Evolutionary conservation across 1,139 yeast genomes (phyloP), one percentile per base, ranked within the genome.

Genomic region (Lipomyces yarrowii): DNA sequence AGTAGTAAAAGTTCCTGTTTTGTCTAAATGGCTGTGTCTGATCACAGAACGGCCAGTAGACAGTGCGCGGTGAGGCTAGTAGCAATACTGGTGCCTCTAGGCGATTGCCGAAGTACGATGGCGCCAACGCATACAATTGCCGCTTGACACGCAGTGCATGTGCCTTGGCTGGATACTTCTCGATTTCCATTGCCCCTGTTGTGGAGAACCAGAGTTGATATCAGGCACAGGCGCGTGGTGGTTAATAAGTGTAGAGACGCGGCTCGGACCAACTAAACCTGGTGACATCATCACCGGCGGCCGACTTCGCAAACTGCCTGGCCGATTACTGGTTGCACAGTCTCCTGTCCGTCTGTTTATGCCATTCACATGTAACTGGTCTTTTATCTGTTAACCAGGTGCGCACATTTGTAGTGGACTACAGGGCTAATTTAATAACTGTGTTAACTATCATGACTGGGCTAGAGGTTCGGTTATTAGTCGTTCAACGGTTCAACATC

Each of bases 1-100:
- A 80, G 76, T 94, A 94, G 78, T 83, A 91, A 77, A 94, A 94
- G 79, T 92, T 92, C 67, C 98, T 83, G 77, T 91, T 89, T 77
- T 94, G 99, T 79, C 97, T 87, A 73, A 93, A 84, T 15, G 91
- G 89, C 71, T 86, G 86, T 3, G 86, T 81, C 72, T 88, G 92
- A 78, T 94, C 99, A 74, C 92, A 86, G 78, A 91, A 90, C 59
- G 91, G 89, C 77, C 88, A 87, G 60, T 83, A 77, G 71, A 85
- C 87, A 48, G 83, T 77, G 63, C 80, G 80, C 63, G 90, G 88
- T 2, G 96, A 96, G 33, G 91, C 86, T 52, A 93, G 62, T 2
- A 67, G 67, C 39, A 60, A 65, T 48, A 58, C 37, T n/a, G 69
- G 69, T 18, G 54, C 13, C 21, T 57, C 23, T 1, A 78, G 78